These are phyloP conservation scores for Diplodia intermedia DNA, from an alignment of 2,329 filamentous ascomycete genomes.

Conservation along the genomic window DNA sequence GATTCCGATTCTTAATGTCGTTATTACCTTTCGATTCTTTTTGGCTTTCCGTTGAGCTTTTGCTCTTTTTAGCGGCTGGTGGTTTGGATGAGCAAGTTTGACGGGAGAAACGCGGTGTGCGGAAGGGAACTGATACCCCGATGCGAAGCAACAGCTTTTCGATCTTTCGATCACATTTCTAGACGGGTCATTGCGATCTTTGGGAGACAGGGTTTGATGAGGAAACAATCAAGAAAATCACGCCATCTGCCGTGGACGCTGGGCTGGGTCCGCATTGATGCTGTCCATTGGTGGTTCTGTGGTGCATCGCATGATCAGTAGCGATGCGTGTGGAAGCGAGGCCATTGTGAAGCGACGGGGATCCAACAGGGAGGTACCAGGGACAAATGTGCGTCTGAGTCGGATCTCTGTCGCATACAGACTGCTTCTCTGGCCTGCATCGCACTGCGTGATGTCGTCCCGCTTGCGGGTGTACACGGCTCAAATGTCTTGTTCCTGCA, in stretches of 20 bases:
- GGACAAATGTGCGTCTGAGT: background rate
- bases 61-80: background rate
- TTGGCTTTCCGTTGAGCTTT: background rate
- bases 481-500: conserved; percentile 12
- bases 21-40: background rate
- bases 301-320: background rate
- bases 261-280: background rate
- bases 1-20: conserved; percentile 3
- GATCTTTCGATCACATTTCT: background rate
- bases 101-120: background rate
- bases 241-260: background rate
- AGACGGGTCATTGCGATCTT: conserved; percentile 4
- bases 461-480: background rate
- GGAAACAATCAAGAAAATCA: background rate
- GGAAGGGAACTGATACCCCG: conserved; percentile 29
- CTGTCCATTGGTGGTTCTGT: background rate
- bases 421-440: background rate
- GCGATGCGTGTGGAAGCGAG: background rate
- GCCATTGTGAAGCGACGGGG: background rate
- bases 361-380: background rate
- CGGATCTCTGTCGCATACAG: conserved; percentile 1
- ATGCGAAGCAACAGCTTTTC: conserved; percentile 21
- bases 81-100: background rate
- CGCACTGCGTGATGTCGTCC: conserved; percentile 8
- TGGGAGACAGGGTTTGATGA: background rate